Conservation (phyloP, 2,329 filamentous ascomycete species). For the Harringtonia lauricola region DNA sequence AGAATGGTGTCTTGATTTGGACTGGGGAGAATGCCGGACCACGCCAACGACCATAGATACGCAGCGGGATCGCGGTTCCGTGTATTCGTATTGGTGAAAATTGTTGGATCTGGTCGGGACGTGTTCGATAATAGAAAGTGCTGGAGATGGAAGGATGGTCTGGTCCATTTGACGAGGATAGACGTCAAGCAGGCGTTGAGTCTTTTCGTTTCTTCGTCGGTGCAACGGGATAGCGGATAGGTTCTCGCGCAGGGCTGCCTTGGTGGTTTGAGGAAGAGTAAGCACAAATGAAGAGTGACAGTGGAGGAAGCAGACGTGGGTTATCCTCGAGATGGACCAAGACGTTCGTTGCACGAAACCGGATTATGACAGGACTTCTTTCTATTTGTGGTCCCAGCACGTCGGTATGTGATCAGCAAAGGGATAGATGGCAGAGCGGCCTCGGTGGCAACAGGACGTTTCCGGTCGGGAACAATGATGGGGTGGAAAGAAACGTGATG, state of each 20-base stretch:
- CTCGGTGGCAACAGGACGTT: too few species aligned
- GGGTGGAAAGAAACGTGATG: too few species aligned
- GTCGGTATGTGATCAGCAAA: too few species aligned
- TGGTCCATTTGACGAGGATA: constrained; percentile 22
- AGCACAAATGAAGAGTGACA: background rate
- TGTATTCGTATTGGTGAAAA: constrained; percentile 31
- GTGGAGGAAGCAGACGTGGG: too few species aligned
- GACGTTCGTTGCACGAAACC: background rate
- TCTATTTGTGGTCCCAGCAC: background rate
- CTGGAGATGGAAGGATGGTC: constrained; percentile 32
- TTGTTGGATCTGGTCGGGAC: constrained; percentile 31
- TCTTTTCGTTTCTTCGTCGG: background rate
- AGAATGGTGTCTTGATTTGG: constrained; percentile 25
- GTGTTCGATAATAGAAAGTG: constrained; percentile 26
- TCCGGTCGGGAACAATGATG: too few species aligned
- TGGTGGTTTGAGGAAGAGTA: background rate
- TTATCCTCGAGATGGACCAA: background rate
- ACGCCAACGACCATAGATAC: constrained; percentile 17
- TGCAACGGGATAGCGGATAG: too few species aligned
- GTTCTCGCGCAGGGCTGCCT: too few species aligned
- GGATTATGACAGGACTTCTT: background rate
- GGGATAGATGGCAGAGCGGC: too few species aligned
- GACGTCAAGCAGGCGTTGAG: background rate
- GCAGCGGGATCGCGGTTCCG: constrained; percentile 16
- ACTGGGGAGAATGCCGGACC: constrained; percentile 22